phyloP scores from a whole-genome alignment of 2,329 filamentous ascomycete species.

The Aspergillus ustus region DNA sequence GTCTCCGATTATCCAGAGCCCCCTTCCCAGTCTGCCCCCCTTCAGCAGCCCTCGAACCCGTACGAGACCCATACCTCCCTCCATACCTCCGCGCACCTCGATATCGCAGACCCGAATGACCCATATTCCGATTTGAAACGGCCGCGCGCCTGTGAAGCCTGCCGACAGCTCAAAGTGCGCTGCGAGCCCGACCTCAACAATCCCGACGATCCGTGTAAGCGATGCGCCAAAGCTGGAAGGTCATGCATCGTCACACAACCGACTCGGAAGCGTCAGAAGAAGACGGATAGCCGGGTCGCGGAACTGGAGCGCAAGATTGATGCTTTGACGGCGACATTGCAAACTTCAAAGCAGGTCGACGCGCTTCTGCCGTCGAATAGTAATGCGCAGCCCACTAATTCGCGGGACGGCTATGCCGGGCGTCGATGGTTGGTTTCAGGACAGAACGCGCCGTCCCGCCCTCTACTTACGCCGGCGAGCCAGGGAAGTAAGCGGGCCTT shows the following conservation, averaged over 20 bases:
- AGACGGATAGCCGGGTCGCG: constrained; percentile 85
- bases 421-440: constrained; percentile 34
- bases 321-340: constrained; percentile 78
- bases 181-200: constrained; percentile 75
- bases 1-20: constrained; percentile 34
- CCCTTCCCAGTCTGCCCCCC: constrained; percentile 28
- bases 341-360: constrained; percentile 54
- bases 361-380: constrained; percentile 22
- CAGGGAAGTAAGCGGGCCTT: constrained; percentile 38
- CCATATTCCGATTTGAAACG: constrained; percentile 62
- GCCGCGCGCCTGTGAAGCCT: constrained; percentile 74
- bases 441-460: constrained; percentile 11
- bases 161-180: constrained; percentile 77
- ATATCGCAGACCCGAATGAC: constrained; percentile 25
- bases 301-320: constrained; percentile 94
- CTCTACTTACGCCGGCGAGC: background rate
- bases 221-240: constrained; percentile 80
- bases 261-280: constrained; percentile 81
- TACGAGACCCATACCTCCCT: constrained; percentile 19
- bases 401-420: constrained; percentile 47
- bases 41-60: constrained; percentile 20
- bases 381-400: constrained; percentile 30
- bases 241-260: constrained; percentile 77
- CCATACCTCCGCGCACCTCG: constrained; percentile 12
- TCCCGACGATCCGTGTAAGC: constrained; percentile 68